Base-by-base conservation (phyloP, 2,329 filamentous ascomycete species). In the Parafenestella ontariensis region DNA sequence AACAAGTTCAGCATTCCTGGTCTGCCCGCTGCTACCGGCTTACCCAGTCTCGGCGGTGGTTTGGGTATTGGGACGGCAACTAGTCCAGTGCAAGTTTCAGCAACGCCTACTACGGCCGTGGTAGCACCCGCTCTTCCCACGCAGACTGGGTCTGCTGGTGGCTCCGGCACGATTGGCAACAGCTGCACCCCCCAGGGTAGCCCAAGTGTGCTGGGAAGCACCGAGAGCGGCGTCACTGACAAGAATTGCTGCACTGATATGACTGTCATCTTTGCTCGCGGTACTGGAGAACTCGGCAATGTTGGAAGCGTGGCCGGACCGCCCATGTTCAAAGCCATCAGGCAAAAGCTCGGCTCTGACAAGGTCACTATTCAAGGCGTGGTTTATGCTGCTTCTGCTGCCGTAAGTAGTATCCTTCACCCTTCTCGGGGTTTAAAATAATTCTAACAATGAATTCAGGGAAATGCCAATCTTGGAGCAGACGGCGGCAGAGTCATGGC, bases 181-280 rank as follows among this genome's bases (percentile, higher is more conserved):
- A 69, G 62, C 50, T 78, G 63, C 28, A 65, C 43, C 18, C 52
- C 61, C 2, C 66, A 69, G 26, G 49, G 57, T 21, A 59, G 33
- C 40, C 41, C 52, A 3, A 53, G 65, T 40, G 66, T 68, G 23
- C 46, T 55, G 4, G 56, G 57, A 23, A 66, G 66, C n/a, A 69
- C 66, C 7, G 74, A 76, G 41, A 79, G 79, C 56, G 77, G 76
- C 9, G 70, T 80, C 29, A 70, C 65, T 8, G 61, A 74, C 36
- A 74, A 76, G 54, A 67, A 55, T 18, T 75, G 69, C 63, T 80
- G 78, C 67, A 71, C 78, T 43, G 71, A 72, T 2, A 56, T 79
- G 58, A 79, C 78, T 2, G 70, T 79, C 46, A 76, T 79, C 47
- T 80, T 78, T 49, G 78, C 78, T 15, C 77, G 78, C 26, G 78